These are phyloP conservation scores for Alternaria consortialis DNA, from an alignment of 2,329 filamentous ascomycete species.

Conservation along the genomic window DNA sequence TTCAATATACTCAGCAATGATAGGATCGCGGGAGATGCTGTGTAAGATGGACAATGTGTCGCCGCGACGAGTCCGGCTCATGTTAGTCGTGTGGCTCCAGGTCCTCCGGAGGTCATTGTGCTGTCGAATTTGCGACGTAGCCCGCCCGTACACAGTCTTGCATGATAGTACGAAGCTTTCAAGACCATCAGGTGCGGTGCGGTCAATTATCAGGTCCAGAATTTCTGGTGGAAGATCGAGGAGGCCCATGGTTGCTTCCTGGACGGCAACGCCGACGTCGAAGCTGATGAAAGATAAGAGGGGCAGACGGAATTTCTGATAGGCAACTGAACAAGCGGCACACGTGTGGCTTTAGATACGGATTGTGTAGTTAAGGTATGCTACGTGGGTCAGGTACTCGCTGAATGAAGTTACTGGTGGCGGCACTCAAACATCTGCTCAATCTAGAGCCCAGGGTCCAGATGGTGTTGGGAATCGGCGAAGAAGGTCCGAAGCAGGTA, in stretches of 20 bases:
- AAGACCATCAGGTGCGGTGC: conserved; percentile 36
- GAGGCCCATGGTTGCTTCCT: conserved; percentile 34
- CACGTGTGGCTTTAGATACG: background rate
- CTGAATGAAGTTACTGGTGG: background rate
- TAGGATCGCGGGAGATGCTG: conserved; percentile 37
- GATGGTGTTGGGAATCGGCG: background rate
- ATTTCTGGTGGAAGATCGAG: conserved; percentile 46
- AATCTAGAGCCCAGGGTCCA: conserved; percentile 1
- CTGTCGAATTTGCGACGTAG: conserved; percentile 34
- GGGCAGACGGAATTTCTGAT: background rate
- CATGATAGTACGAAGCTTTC: conserved; percentile 44
- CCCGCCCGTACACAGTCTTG: conserved; percentile 39
- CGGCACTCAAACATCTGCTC: background rate
- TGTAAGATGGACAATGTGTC: conserved; percentile 37
- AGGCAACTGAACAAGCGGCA: background rate
- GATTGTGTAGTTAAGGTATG: background rate
- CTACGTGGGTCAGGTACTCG: background rate
- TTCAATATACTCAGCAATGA: conserved; percentile 44
- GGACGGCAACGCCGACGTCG: background rate
- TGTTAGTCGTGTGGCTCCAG: conserved; percentile 37
- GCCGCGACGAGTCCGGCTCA: conserved; percentile 17
- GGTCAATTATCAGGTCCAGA: conserved; percentile 43
- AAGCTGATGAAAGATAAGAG: background rate
- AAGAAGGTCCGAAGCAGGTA: background rate
- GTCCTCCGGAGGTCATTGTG: conserved; percentile 40